Percentiles rank a stretch among this genome's conserved stretches.
Evolutionary conservation across 768 basidiomycete genomes (phyloP).

Genomic region (Trametes sanguinea): DNA sequence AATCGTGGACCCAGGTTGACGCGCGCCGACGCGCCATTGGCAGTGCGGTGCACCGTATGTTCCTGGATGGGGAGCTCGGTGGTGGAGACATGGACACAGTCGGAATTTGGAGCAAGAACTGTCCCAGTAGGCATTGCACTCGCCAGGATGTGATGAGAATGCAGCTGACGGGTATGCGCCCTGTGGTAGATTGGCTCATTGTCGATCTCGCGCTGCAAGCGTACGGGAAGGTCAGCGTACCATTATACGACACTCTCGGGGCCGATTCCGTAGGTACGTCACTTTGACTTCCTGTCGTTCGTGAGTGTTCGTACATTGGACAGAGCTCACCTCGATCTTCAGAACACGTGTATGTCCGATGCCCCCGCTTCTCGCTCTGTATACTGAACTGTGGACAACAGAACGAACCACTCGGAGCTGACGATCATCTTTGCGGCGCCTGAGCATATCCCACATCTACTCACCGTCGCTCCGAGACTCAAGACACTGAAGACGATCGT

Average conservation of each 20-base stretch:
- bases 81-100: conserved; percentile 72
- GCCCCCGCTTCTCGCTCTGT: no score
- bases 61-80: conserved; percentile 58
- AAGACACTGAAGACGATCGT: conserved; percentile 76
- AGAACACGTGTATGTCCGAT: conserved; percentile 71
- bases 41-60: conserved; percentile 69
- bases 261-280: conserved; percentile 81
- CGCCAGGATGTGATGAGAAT: not conserved
- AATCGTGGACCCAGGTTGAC: conserved; percentile 76
- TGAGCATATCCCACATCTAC: conserved; percentile 74
- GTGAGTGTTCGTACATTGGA: conserved; percentile 27
- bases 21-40: conserved; percentile 70
- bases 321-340: not conserved
- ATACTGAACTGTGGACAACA: conserved; percentile 32
- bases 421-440: conserved; percentile 75
- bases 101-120: conserved; percentile 82
- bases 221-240: conserved; percentile 85
- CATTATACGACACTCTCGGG: conserved; percentile 93
- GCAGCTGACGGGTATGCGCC: not conserved
- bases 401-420: conserved; percentile 84
- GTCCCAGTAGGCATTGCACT: conserved; percentile 59
- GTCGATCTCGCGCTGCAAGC: conserved; percentile 80
- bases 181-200: conserved; percentile 83
- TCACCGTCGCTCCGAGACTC: conserved; percentile 65
- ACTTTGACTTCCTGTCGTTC: not conserved